A percentile compares a stretch with the other conserved stretches of the same genome.
These are phyloP conservation scores for Penicillium odoratum DNA, from an alignment of 495 filamentous ascomycete genomes.

Conservation along the genomic window DNA sequence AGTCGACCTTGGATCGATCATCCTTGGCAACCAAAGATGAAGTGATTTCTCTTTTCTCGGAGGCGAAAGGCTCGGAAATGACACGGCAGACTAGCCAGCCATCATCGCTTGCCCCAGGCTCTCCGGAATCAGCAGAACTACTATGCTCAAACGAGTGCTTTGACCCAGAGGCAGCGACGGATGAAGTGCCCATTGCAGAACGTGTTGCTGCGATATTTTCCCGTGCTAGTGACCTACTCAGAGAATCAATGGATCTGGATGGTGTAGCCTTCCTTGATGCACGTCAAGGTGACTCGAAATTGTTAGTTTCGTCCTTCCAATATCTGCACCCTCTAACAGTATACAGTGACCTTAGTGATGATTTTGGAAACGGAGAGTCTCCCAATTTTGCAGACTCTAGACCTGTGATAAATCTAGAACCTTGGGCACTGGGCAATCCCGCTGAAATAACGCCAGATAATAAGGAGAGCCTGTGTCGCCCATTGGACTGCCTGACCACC, in stretches of 20 bases:
- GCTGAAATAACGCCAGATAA: not conserved
- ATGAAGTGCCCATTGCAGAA: conserved; percentile 9
- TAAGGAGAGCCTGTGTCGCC: not conserved
- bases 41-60: conserved; percentile 4
- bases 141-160: not conserved
- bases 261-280: conserved; percentile 45
- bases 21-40: conserved; percentile 9
- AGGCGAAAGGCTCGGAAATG: not conserved
- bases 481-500: not conserved
- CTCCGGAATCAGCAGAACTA: conserved; percentile 7
- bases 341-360: conserved; percentile 7
- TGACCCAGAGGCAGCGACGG: not conserved
- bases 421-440: not conserved
- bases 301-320: conserved; percentile 15
- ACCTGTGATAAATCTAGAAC: not conserved
- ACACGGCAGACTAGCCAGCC: conserved; percentile 3
- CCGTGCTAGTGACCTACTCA: conserved; percentile 38
- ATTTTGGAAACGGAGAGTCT: not conserved
- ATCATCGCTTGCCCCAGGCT: conserved; percentile 9
- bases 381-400: not conserved
- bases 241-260: conserved; percentile 44
- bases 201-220: conserved; percentile 32
- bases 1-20: conserved; percentile 1
- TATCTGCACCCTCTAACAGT: not conserved
- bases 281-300: conserved; percentile 23